Conservation (phyloP, 2,329 filamentous ascomycete genomes). For the Pleoardoris graminearum region DNA sequence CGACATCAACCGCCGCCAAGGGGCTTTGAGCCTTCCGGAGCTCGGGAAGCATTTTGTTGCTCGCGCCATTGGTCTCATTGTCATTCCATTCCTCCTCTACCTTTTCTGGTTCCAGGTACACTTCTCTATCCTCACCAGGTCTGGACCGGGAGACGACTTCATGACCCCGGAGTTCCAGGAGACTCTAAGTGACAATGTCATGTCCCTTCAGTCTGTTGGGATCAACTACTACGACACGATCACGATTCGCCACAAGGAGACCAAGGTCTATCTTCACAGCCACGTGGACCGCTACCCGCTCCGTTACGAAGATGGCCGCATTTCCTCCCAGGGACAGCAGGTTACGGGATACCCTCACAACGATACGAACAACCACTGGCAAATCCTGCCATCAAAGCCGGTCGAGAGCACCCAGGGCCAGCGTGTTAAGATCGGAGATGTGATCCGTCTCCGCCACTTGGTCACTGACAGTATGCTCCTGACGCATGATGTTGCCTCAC, state of each 20-base stretch:
- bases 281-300: conserved; percentile 87
- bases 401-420: conserved; percentile 60
- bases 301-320: conserved; percentile 93
- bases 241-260: conserved; percentile 93
- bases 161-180: conserved; percentile 99
- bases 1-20: conserved; percentile 81
- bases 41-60: conserved; percentile 91
- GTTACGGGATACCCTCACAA: conserved; percentile 98
- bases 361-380: conserved; percentile 98
- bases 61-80: conserved; percentile 80
- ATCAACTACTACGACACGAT: conserved; percentile 91
- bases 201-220: conserved; percentile 82
- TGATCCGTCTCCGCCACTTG: conserved; percentile 83
- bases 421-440: conserved; percentile 78
- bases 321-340: conserved; percentile 95
- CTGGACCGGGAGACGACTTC: conserved; percentile 95
- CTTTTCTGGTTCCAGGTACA: conserved; percentile 99
- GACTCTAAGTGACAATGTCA: conserved; percentile 90
- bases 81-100: conserved; percentile 96
- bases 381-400: conserved; percentile 72
- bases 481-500: conserved; percentile 95
- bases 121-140: conserved; percentile 84
- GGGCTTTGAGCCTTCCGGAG: conserved; percentile 74
- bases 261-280: conserved; percentile 93
- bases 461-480: conserved; percentile 84